Evolutionary conservation across 2,329 filamentous ascomycete genomes (phyloP).

Genomic region (Trichocomaceae sp.): DNA sequence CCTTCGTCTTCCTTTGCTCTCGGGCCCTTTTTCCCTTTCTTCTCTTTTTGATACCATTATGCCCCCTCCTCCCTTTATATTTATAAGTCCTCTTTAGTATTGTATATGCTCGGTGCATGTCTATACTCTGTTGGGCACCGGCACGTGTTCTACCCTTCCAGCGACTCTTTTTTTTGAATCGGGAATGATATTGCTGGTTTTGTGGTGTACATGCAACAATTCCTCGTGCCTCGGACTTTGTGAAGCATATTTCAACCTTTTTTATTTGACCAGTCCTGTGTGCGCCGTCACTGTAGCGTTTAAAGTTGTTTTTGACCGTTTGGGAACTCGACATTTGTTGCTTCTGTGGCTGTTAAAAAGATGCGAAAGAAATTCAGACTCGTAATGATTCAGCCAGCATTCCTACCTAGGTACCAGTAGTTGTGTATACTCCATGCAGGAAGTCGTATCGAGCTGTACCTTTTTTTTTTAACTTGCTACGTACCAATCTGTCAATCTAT

Average conservation of each 20-base stretch:
- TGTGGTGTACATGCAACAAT: neutral
- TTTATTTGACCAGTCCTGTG: neutral
- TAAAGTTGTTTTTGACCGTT: neutral
- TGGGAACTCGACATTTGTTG: neutral
- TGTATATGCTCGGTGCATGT: constrained; percentile 6
- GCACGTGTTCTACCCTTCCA: neutral
- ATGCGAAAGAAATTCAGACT: neutral
- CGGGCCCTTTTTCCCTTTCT: neutral
- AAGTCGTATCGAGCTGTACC: too few relatives aligned
- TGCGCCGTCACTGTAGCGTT: neutral
- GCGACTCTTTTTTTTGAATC: neutral
- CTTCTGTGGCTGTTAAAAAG: neutral
- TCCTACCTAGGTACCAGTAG: too few relatives aligned
- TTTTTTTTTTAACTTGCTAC: too few relatives aligned
- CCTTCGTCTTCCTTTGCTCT: neutral
- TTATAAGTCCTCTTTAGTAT: constrained; percentile 2
- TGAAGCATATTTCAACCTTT: neutral
- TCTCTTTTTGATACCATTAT: constrained; percentile 12
- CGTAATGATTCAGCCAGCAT: neutral
- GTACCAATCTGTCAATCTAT: too few relatives aligned
- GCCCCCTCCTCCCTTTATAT: neutral
- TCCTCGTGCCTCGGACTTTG: neutral
- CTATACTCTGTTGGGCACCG: constrained; percentile 1
- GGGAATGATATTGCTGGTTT: neutral
- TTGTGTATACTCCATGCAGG: too few relatives aligned